These are phyloP conservation scores for Massarina eburnea DNA, from an alignment of 2,329 filamentous ascomycete genomes.

Conservation along the genomic window DNA sequence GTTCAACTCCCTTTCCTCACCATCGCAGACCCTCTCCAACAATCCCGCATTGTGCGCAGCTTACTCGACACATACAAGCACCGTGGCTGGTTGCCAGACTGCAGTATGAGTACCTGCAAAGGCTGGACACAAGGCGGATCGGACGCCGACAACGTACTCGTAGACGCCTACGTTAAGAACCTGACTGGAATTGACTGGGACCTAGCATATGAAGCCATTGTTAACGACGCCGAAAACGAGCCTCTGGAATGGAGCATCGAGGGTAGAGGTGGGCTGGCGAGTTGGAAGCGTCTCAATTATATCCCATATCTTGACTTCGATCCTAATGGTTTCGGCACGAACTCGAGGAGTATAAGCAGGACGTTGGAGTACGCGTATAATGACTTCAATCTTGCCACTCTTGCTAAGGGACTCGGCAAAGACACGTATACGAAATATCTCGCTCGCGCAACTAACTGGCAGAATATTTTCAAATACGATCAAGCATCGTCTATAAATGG, in stretches of 20 bases:
- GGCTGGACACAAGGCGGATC: slow-evolving; percentile 76
- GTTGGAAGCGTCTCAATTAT: slow-evolving; percentile 40
- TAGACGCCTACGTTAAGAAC: slow-evolving; percentile 71
- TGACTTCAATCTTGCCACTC: slow-evolving; percentile 61
- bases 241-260: slow-evolving; percentile 43
- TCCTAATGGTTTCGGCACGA: slow-evolving; percentile 46
- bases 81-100: slow-evolving; percentile 74
- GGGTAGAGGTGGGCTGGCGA: slow-evolving; percentile 40
- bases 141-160: slow-evolving; percentile 71
- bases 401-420: slow-evolving; percentile 60
- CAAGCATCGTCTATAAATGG: slow-evolving; percentile 35
- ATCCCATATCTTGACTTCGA: slow-evolving; percentile 46
- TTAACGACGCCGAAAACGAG: slow-evolving; percentile 44
- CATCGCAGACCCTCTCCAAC: slow-evolving; percentile 64
- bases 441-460: slow-evolving; percentile 64
- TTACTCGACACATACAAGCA: slow-evolving; percentile 72
- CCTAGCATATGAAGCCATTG: slow-evolving; percentile 39
- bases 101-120: slow-evolving; percentile 74
- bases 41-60: slow-evolving; percentile 68
- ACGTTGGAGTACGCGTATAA: slow-evolving; percentile 48
- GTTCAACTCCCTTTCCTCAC: slow-evolving; percentile 66
- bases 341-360: slow-evolving; percentile 44
- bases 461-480: slow-evolving; percentile 60
- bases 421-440: slow-evolving; percentile 61
- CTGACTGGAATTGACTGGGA: slow-evolving; percentile 51